Evolutionary conservation across 345 rosid genomes (phyloP), one percentile per base, ranked within the genome.

Genomic region (Salix caprea): DNA sequence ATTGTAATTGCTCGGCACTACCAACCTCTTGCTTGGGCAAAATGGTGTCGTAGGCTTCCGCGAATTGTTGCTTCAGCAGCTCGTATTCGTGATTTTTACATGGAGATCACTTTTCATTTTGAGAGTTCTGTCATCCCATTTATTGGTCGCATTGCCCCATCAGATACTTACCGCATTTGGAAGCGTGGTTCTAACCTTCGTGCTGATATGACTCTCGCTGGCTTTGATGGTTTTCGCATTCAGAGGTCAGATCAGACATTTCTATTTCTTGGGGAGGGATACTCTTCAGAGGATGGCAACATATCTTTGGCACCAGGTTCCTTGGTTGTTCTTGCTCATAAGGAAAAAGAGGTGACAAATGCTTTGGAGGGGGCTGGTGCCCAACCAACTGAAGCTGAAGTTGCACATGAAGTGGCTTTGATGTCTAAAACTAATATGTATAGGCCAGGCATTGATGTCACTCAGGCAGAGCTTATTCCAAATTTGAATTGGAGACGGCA

Each of bases 391-490:
- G 97, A 96, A 76, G 87, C 97, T 23, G 98, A 94, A 84, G 97
- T 96, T 79, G 90, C 97, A 75, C 91, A 91, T 78, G 98, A 96
- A 82, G 99, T 96, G 74, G 86, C 94, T 52, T 76, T 89, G 82
- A 93, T 96, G 99, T 96, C 98, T 69, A 95, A 96, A 86, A 96
- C 99, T 77, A 94, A 92, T 67, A 96, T 94, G 97, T 96, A 90
- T 80, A 90, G 99, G 80, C 99, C 99, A 30, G 97, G 99, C n/a
- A 94, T 96, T 68, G 97, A 96, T 83, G 99, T 96, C 24, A 92
- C 98, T 72, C 97, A 96, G 78, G 98, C 99, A 70, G 98, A 92
- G 81, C 91, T 96, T 73, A 82, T 91, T 81, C 88, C 99, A 36
- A 97, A 92, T 79, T 75, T 90, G 78, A 96, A 90, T 76, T 96